Conservation (phyloP, 129 eudicot genomes). For the Escallonia rubra region DNA sequence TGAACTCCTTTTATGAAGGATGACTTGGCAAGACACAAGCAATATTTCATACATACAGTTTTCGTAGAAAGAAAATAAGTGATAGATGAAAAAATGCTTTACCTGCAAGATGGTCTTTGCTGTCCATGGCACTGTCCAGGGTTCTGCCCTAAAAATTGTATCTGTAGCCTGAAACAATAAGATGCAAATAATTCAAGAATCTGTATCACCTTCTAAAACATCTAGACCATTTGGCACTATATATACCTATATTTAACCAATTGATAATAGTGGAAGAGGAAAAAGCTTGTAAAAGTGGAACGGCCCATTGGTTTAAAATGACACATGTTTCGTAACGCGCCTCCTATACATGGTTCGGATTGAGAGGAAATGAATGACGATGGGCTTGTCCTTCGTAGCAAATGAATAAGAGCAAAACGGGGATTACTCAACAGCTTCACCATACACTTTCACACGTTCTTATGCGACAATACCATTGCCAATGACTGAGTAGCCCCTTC, state of each 20-base stretch:
- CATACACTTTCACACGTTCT: too few species aligned
- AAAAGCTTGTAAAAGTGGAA: not conserved
- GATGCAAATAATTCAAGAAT: not conserved
- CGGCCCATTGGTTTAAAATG: too few species aligned
- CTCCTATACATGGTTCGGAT: not conserved
- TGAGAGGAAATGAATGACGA: not conserved
- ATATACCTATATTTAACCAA: not conserved
- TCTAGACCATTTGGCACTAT: not conserved
- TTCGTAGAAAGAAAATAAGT: not conserved
- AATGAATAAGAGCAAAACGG: not conserved
- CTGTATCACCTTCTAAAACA: not conserved
- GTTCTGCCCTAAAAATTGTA: slow-evolving; percentile 35
- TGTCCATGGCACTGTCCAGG: slow-evolving; percentile 66
- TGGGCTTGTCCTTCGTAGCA: not conserved
- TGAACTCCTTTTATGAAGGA: not conserved
- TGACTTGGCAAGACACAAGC: not conserved
- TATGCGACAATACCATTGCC: too few species aligned
- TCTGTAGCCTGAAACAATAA: slow-evolving; percentile 33
- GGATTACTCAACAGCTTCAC: too few species aligned
- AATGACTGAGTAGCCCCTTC: too few species aligned
- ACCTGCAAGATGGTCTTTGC: slow-evolving; percentile 62
- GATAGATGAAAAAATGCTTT: not conserved
- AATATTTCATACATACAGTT: not conserved
- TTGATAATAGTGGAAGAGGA: not conserved
- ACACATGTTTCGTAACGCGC: not conserved